A percentile compares a stretch with the other conserved stretches of the same genome.
These are phyloP conservation scores for Podospora appendiculata DNA, from an alignment of 495 filamentous ascomycete species.

Conservation along the genomic window DNA sequence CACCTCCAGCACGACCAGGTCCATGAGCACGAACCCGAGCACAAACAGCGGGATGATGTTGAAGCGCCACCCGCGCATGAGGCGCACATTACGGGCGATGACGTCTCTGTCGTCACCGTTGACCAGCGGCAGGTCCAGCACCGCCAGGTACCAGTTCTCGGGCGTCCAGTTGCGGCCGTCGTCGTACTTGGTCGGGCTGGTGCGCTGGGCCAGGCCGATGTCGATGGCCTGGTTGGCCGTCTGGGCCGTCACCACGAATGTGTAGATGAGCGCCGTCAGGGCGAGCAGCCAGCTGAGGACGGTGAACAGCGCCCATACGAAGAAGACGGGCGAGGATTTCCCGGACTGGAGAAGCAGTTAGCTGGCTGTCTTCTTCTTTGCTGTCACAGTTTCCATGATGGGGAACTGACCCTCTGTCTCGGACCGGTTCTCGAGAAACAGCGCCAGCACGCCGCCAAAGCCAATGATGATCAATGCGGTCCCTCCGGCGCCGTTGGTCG, in stretches of 20 bases:
- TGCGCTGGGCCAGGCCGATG: conserved; percentile 17
- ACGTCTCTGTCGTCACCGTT: conserved; percentile 19
- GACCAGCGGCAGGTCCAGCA: conserved; percentile 38
- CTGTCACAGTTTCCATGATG: too few species aligned
- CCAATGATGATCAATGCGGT: conserved; percentile 42
- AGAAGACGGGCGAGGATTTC: conserved; percentile 22
- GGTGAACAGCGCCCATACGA: conserved; percentile 31
- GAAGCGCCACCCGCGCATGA: conserved; percentile 47
- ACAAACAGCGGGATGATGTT: conserved; percentile 48
- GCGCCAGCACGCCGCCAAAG: conserved; percentile 34
- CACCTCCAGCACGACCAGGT: conserved; percentile 35
- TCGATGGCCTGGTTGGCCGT: conserved; percentile 37
- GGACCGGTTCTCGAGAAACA: conserved; percentile 27
- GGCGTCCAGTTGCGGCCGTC: conserved; percentile 38
- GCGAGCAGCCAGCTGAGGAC: conserved; percentile 39
- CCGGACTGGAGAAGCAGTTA: conserved; percentile 3
- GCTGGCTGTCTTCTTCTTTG: too few species aligned
- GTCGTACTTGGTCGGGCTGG: conserved; percentile 34
- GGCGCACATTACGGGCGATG: conserved; percentile 30
- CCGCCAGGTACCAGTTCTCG: conserved; percentile 46
- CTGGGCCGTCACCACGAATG: conserved; percentile 35
- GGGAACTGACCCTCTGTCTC: conserved; percentile 11
- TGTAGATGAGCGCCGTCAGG: conserved; percentile 34
- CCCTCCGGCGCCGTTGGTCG: conserved; percentile 41
- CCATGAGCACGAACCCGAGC: conserved; percentile 34